These are phyloP conservation scores for Suillus paluster DNA, from an alignment of 768 basidiomycete genomes.

Conservation along the genomic window DNA sequence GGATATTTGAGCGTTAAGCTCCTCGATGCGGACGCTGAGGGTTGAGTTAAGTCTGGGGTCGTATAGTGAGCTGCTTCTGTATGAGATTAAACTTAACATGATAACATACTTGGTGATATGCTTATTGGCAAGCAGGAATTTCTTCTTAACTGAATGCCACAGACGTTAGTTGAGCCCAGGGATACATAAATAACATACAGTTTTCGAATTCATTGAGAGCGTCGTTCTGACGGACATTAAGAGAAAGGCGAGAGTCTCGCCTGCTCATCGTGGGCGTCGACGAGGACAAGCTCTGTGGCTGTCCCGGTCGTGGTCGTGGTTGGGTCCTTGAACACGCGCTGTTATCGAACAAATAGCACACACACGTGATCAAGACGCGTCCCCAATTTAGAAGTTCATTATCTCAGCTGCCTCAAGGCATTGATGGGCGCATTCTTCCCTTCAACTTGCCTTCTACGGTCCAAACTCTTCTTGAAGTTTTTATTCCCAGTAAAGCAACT, in stretches of 20 bases:
- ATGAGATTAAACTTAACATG: conserved; percentile 2
- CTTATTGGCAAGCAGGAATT: conserved; percentile 88
- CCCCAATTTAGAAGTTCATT: conserved; percentile 16
- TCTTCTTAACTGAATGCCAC: conserved; percentile 82
- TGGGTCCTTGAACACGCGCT: conserved; percentile 35
- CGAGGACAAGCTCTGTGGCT: conserved; percentile 24
- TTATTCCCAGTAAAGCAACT: conserved; percentile 11
- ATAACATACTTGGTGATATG: conserved; percentile 82
- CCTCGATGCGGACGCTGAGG: conserved; percentile 81
- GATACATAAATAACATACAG: conserved; percentile 54
- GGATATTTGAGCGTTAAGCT: conserved; percentile 82
- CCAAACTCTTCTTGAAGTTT: conserved; percentile 8
- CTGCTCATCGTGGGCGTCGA: conserved; percentile 36
- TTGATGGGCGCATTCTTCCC: conserved; percentile 9
- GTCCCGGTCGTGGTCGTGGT: conserved; percentile 21
- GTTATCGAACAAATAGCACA: conserved; percentile 36
- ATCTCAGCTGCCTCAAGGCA: conserved; percentile 31
- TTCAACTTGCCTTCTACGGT: conserved; percentile 32
- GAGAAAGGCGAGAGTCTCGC: conserved; percentile 47
- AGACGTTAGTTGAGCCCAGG: conserved; percentile 19
- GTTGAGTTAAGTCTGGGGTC: conserved; percentile 77
- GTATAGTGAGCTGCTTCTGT: conserved; percentile 5
- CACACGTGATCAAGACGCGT: conserved; percentile 36
- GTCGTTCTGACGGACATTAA: conserved; percentile 73
- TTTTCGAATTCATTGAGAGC: conserved; percentile 84